phyloP scores from a whole-genome alignment of 768 basidiomycete species.

The Collybiopsis confluens region DNA sequence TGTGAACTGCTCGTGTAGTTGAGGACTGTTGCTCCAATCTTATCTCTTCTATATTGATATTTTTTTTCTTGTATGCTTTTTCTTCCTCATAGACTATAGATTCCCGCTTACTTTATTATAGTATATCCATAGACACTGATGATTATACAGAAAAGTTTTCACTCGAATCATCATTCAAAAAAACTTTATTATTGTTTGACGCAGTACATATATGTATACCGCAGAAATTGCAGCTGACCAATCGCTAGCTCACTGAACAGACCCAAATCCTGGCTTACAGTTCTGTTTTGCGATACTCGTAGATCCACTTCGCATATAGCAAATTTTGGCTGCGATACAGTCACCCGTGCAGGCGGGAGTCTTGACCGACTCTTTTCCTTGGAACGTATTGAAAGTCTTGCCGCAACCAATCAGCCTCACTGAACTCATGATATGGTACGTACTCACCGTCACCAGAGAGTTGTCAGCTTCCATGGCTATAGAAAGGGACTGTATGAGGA shows the following conservation, averaged over 20 bases:
- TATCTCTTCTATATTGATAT: not conserved
- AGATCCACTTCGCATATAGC: conserved; percentile 75
- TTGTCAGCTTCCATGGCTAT: conserved; percentile 56
- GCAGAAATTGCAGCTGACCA: no score
- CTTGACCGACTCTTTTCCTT: conserved; percentile 64
- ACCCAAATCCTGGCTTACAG: conserved; percentile 61
- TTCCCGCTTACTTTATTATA: no score
- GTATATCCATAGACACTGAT: not conserved
- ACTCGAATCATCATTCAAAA: no score
- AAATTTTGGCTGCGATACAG: conserved; percentile 66
- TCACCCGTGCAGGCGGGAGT: conserved; percentile 53
- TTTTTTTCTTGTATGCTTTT: not conserved
- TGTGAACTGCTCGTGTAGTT: conserved; percentile 20
- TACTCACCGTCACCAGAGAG: conserved; percentile 52
- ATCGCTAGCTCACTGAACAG: conserved; percentile 41
- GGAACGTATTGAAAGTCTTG: conserved; percentile 63
- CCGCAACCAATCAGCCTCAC: not conserved
- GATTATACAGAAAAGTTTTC: no score
- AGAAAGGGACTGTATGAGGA: not conserved
- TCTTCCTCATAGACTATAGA: not conserved
- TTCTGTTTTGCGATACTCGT: conserved; percentile 54
- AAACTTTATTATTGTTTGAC: no score
- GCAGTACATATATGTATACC: no score
- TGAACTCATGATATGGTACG: not conserved
- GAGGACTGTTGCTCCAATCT: no score